phyloP scores from a whole-genome alignment of 192 early-diverging fungal species.

The Dimargaris cristalligena region DNA sequence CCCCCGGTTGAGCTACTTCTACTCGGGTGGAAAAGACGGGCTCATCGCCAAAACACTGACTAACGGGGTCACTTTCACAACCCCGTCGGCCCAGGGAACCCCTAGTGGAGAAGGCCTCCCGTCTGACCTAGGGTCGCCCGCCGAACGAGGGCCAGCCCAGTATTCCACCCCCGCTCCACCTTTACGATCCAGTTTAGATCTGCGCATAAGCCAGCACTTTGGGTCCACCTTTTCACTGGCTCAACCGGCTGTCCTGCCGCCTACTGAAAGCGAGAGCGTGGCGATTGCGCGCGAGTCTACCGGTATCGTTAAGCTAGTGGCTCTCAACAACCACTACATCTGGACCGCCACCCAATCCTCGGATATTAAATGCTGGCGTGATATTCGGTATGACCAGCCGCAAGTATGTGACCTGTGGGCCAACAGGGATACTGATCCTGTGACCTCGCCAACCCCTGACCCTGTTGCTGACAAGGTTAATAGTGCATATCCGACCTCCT shows the following conservation, averaged over 20 bases:
- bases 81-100: not conserved
- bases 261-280: slow-evolving; percentile 31
- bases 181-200: no score
- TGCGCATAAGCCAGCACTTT: no score
- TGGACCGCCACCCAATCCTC: slow-evolving; percentile 85
- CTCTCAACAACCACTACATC: slow-evolving; percentile 65
- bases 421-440: slow-evolving; percentile 50
- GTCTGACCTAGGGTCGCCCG: not conserved
- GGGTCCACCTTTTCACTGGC: not conserved
- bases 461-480: no score
- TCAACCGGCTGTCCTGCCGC: not conserved
- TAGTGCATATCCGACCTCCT: slow-evolving; percentile 20
- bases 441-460: slow-evolving; percentile 26
- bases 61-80: slow-evolving; percentile 22
- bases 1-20: slow-evolving; percentile 76
- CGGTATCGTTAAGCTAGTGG: slow-evolving; percentile 72
- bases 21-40: slow-evolving; percentile 84
- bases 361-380: slow-evolving; percentile 65
- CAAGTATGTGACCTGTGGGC: slow-evolving; percentile 12
- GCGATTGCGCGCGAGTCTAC: slow-evolving; percentile 72
- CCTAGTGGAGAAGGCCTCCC: not conserved
- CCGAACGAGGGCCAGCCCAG: no score
- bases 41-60: slow-evolving; percentile 67
- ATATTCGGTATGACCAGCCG: slow-evolving; percentile 14
- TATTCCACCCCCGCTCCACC: no score